Base-by-base conservation (phyloP, 2,329 filamentous ascomycete genomes). In the Ophiosphaerella herpotricha region DNA sequence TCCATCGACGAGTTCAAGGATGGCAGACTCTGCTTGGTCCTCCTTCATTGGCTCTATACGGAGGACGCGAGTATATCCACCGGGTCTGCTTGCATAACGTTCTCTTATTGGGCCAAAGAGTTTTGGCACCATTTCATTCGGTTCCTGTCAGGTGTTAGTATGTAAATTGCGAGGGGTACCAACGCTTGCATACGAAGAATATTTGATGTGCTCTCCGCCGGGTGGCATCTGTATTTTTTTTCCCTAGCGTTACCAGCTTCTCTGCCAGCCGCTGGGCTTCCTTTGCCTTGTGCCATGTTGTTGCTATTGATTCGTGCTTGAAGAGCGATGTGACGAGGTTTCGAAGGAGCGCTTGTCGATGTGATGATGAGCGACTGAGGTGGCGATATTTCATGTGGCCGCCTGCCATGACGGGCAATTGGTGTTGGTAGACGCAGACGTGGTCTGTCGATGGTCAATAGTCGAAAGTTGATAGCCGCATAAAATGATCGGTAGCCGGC, bases 311-410 rank as follows among this genome's bases (percentile, higher is more conserved):
- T 79, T 99, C 94, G 75, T 96, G 86, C 75, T 90, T 83, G 77
- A 99, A 89, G 61, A 99, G 88, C 46, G 93, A 94, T 61, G 93
- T 96, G 73, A 97, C 92, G 54, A 99, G 82, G 77, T 97, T 97
- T 69, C 94, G 91, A 61, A 99, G 86, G 63, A 99, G 85, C 45
- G 94, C 93, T 78, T 93, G 85, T 72, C 94, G 85, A 74, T 97
- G 94, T 47, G 93, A 81, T 43, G 91, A 96, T 61, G 85, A 82
- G 64, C 94, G 91, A 76, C 86, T 87, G 55, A 99, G 81, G 75
- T 95, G 90, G 63, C 94, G 88, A 78, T 93, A 96, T 79, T 91
- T 95, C 74, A 90, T 83, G 60, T 85, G 81, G 61, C 90, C 91
- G 67, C 91, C 91, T 59, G 91, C 91, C 92, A 97, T 96, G 58